Percentiles rank a stretch among this genome's conserved stretches.
Conservation (phyloP, 169 alveolate genomes). For the Plasmodium vivax region DNA sequence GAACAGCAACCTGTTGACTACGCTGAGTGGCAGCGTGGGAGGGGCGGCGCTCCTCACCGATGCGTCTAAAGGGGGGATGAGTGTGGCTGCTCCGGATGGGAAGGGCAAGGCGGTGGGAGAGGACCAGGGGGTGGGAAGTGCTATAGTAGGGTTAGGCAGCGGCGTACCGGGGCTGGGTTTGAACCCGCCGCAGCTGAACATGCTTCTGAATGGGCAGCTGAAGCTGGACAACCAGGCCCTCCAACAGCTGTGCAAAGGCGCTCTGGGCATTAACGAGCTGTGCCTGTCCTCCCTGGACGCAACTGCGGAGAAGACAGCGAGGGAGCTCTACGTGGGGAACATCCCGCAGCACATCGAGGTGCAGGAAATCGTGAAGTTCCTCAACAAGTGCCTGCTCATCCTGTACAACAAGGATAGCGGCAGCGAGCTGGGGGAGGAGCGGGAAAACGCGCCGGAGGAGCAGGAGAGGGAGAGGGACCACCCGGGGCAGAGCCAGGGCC, state of each 20-base stretch:
- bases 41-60: background rate
- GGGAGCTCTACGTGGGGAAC: conserved; percentile 88
- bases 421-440: background rate
- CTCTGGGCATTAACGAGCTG: conserved; percentile 11
- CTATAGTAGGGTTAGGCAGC: background rate
- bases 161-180: background rate
- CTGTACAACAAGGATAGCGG: conserved; percentile 83
- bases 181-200: conserved; percentile 14
- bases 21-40: background rate
- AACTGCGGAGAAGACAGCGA: conserved; percentile 78
- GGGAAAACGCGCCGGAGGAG: background rate
- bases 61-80: background rate
- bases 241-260: conserved; percentile 24
- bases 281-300: conserved; percentile 36
- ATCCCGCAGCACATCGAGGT: conserved; percentile 84
- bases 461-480: background rate
- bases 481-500: background rate
- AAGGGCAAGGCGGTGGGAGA: background rate
- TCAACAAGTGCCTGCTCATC: conserved; percentile 81
- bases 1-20: background rate
- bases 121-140: background rate
- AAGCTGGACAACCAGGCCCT: conserved; percentile 3
- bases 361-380: conserved; percentile 82
- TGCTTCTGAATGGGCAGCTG: conserved; percentile 26
- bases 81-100: background rate